Evolutionary conservation across 1,284 basidiomycete genomes (phyloP).

Genomic region (Filobasidium uniguttulatum): DNA sequence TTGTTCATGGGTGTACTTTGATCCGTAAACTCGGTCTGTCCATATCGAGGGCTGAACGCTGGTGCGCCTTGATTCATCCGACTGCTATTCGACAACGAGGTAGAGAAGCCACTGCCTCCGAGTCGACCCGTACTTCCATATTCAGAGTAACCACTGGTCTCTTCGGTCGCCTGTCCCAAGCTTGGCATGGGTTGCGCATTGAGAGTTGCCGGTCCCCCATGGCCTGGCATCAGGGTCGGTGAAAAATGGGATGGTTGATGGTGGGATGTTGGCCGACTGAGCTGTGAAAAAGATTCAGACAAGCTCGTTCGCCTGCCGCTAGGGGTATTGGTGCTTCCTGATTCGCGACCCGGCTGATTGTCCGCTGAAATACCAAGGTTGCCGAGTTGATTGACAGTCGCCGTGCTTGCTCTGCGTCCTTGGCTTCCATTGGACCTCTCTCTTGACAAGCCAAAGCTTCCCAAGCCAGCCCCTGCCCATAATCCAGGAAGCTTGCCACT

Average conservation of each 20-base stretch:
- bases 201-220: no score
- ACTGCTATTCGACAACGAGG: neutral
- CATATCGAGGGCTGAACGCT: neutral
- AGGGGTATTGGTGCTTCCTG: neutral
- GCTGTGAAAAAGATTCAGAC: neutral
- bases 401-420: neutral
- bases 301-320: neutral
- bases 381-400: neutral
- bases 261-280: no score
- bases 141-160: neutral
- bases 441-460: slow-evolving; percentile 6
- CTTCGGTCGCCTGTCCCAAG: slow-evolving; percentile 1
- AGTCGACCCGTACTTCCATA: no score
- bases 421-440: neutral
- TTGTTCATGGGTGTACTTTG: slow-evolving; percentile 2
- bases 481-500: slow-evolving; percentile 20
- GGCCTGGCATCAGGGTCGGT: neutral
- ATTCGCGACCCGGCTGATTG: no score
- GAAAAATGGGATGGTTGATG: no score
- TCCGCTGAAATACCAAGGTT: neutral
- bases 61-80: neutral
- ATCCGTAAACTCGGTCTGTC: neutral
- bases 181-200: slow-evolving; percentile 7
- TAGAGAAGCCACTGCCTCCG: no score
- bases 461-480: slow-evolving; percentile 23